Base-by-base conservation (phyloP, 768 basidiomycete genomes). In the Chalciporus pseudorubinellus region DNA sequence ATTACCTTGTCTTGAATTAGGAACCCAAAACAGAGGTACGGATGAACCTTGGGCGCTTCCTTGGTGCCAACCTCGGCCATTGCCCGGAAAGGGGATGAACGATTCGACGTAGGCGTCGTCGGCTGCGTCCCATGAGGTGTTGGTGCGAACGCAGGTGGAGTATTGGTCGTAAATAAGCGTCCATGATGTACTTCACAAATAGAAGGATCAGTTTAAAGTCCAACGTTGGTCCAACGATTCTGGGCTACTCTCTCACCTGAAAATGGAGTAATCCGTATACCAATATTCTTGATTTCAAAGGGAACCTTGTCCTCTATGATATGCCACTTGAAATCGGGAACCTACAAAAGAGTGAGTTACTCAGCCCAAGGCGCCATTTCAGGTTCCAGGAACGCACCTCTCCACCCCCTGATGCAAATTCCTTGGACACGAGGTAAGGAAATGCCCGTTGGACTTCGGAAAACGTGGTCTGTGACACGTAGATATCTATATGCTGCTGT, bases 301-400 rank as follows among this genome's bases (percentile, higher is more conserved):
- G 83, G 77, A 21, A 77, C 73, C 16, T 76, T 76, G 55, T 90
- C 82, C 39, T 83, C 78, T 57, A 94, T 83, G 46, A 94, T 80
- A 58, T 89, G 86, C 86, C 87, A 94, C 60, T 78, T 77, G 63
- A 94, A 85, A 54, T 87, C 83, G 6, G 92, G 92, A 12, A 94
- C 84, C 84, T 92, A 53, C 34, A 24, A 36, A 41, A 22, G 24
- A 3, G 34, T 57, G 28, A 62, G 39, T 20, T 21, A 41, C 33
- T 45, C 36, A 18, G 33, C 38, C 16, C 31, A 41, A 21, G 21
- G 13, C 28, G 29, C 21, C 39, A n/a, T n/a, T 14, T n/a, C 41
- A 29, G 21, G 4, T 38, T 33, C 33, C 22, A 16, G 38, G 11
- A 26, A 67, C 77, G 57, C 59, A 87, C 89, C 70, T 87, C 87